Evolutionary conservation across 2,329 filamentous ascomycete genomes (phyloP).

Genomic region (Saccharata proteae): DNA sequence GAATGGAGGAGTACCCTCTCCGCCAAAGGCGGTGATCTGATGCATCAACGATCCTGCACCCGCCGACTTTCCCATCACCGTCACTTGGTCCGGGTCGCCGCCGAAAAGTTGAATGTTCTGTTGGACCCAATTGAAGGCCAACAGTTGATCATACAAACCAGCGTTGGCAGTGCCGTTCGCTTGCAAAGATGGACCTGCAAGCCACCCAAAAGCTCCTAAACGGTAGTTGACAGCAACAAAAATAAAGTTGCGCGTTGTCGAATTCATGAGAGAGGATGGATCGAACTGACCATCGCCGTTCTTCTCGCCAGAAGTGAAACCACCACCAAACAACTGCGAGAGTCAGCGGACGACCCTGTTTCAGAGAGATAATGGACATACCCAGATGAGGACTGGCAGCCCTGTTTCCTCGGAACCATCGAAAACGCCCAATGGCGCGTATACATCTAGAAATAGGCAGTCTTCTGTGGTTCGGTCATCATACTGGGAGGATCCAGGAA

Average conservation of each 20-base stretch:
- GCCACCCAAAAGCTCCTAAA: constrained; percentile 27
- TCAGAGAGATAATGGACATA: too few species aligned
- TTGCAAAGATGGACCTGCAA: constrained; percentile 20
- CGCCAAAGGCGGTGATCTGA: constrained; percentile 29
- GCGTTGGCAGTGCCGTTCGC: constrained; percentile 25
- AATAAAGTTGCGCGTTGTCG: constrained; percentile 32
- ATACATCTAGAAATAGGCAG: constrained; percentile 38
- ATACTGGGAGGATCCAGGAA: constrained; percentile 6
- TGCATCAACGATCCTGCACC: constrained; percentile 20
- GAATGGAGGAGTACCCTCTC: constrained; percentile 19
- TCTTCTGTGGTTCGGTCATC: constrained; percentile 31
- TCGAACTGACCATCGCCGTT: constrained; percentile 18
- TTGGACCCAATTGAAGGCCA: constrained; percentile 42
- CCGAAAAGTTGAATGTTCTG: constrained; percentile 39
- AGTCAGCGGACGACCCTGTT: too few species aligned
- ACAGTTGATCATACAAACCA: constrained; percentile 36
- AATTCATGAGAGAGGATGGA: constrained; percentile 30
- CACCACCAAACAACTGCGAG: constrained; percentile 23
- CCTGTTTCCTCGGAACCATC: constrained; percentile 18
- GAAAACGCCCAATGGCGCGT: constrained; percentile 30
- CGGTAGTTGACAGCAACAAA: constrained; percentile 36
- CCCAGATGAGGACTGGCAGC: constrained; percentile 39
- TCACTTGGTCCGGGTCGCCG: constrained; percentile 36
- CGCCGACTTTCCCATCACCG: constrained; percentile 25
- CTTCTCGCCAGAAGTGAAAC: constrained; percentile 33